A percentile compares a stretch with the other conserved stretches of the same genome.
phyloP scores from a whole-genome alignment of 1,284 basidiomycete species.

The Heterobasidion annosum region DNA sequence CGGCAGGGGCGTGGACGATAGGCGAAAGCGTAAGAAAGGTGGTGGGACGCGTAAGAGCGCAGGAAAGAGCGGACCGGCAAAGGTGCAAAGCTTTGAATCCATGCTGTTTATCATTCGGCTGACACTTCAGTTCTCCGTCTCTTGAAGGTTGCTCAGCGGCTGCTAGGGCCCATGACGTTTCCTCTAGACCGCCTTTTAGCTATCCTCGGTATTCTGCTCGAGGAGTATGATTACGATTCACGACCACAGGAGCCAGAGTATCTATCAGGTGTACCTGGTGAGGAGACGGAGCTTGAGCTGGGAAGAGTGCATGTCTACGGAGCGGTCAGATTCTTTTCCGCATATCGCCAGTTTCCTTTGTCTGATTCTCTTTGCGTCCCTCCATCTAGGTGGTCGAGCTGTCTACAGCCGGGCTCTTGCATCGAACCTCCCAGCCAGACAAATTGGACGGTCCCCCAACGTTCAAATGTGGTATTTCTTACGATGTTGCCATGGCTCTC shows the following conservation, averaged over 20 bases:
- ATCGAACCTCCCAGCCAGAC: slow-evolving; percentile 58
- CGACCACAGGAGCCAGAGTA: slow-evolving; percentile 39
- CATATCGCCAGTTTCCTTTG: slow-evolving; percentile 1
- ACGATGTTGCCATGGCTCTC: slow-evolving; percentile 50
- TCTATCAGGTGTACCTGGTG: slow-evolving; percentile 33
- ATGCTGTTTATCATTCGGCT: not conserved
- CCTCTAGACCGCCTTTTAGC: slow-evolving; percentile 78
- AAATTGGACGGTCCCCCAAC: slow-evolving; percentile 59
- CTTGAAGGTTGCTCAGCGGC: slow-evolving; percentile 62
- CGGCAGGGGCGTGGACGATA: slow-evolving; percentile 59
- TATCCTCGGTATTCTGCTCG: slow-evolving; percentile 74
- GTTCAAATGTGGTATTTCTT: slow-evolving; percentile 70
- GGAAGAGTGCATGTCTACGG: slow-evolving; percentile 48
- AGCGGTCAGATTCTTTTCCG: slow-evolving; percentile 31
- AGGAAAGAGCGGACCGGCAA: slow-evolving; percentile 32
- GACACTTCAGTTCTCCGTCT: not conserved
- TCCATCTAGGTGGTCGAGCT: slow-evolving; percentile 61
- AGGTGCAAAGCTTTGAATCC: slow-evolving; percentile 25
- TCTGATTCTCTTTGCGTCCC: not conserved
- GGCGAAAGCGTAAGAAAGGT: slow-evolving; percentile 45
- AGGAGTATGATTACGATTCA: slow-evolving; percentile 67
- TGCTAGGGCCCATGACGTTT: slow-evolving; percentile 77
- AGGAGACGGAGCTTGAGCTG: slow-evolving; percentile 64
- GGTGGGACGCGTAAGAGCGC: slow-evolving; percentile 29
- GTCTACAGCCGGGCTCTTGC: slow-evolving; percentile 56